phyloP scores from a whole-genome alignment of 441 rosid genomes.

The Gossypium davidsonii region DNA sequence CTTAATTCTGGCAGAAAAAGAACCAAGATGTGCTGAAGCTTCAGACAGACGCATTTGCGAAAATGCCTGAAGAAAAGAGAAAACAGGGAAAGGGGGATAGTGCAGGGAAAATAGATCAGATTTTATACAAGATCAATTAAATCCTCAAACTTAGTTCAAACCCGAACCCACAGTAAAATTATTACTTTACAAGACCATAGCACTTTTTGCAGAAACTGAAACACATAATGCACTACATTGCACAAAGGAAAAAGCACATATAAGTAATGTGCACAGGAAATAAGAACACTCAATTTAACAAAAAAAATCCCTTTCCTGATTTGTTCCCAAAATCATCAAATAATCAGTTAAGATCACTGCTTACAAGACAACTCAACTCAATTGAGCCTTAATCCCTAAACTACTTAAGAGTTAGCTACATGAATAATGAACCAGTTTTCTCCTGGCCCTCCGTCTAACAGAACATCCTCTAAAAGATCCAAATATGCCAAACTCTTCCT shows the following conservation, averaged over 20 bases:
- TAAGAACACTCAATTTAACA: background rate
- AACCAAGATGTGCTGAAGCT: slow-evolving; percentile 97
- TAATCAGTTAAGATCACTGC: background rate
- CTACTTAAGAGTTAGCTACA: slow-evolving; percentile 1
- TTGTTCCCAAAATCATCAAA: slow-evolving; percentile 1
- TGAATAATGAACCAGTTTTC: background rate
- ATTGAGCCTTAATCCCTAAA: background rate
- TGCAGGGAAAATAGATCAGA: slow-evolving; percentile 15
- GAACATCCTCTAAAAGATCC: background rate
- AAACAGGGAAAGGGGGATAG: background rate
- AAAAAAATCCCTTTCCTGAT: background rate
- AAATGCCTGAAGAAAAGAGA: slow-evolving; percentile 62
- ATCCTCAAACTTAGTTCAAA: slow-evolving; percentile 3
- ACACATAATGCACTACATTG: background rate
- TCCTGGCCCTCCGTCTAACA: background rate
- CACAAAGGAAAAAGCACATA: slow-evolving; percentile 4
- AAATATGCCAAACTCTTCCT: background rate
- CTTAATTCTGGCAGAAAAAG: slow-evolving; percentile 82
- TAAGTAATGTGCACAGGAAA: background rate
- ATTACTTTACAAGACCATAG: background rate
- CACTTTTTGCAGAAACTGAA: slow-evolving; percentile 2
- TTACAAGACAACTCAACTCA: slow-evolving; percentile 11
- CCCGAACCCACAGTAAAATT: background rate
- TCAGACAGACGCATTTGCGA: slow-evolving; percentile 97
- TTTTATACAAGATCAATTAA: background rate